Conservation (phyloP, 495 filamentous ascomycete genomes). For the Bryoglossum gracile region DNA sequence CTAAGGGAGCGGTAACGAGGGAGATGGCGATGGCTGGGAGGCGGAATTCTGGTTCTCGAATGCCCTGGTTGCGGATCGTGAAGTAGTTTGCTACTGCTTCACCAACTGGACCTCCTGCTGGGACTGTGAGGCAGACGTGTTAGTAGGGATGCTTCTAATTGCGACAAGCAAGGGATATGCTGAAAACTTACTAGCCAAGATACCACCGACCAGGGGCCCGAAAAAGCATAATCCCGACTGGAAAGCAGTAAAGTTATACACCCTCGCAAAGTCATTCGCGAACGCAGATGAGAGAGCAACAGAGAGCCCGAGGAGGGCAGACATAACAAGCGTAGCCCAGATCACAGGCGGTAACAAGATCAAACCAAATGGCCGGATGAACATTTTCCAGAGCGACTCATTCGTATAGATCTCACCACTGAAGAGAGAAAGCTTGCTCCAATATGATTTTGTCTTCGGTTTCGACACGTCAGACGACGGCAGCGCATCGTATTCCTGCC, state of each 20-base stretch:
- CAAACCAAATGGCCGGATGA: conserved; percentile 39
- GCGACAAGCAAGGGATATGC: not conserved
- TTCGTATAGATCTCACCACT: conserved; percentile 29
- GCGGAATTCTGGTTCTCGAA: conserved; percentile 48
- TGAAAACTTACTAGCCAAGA: conserved; percentile 30
- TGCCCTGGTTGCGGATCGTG: conserved; percentile 41
- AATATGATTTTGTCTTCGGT: conserved; percentile 4
- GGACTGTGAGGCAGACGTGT: conserved; percentile 21
- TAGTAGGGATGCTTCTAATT: not conserved
- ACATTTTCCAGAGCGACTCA: conserved; percentile 39
- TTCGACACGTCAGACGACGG: not conserved
- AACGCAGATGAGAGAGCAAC: conserved; percentile 24
- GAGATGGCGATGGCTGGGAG: conserved; percentile 39
- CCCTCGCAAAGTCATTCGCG: conserved; percentile 33
- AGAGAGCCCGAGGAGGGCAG: conserved; percentile 7
- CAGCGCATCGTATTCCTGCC: not conserved
- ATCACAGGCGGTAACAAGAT: conserved; percentile 42
- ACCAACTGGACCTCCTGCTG: conserved; percentile 40
- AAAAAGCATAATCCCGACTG: conserved; percentile 44
- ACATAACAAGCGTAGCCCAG: conserved; percentile 40
- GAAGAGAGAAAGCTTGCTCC: conserved; percentile 4
- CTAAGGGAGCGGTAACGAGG: conserved; percentile 37
- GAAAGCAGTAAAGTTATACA: conserved; percentile 41
- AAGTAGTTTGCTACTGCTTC: conserved; percentile 43
- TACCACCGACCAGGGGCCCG: conserved; percentile 37